Evolutionary conservation across 2,329 filamentous ascomycete genomes (phyloP), one percentile per base, ranked within the genome.

Genomic region (Colletotrichum tamarilloi): DNA sequence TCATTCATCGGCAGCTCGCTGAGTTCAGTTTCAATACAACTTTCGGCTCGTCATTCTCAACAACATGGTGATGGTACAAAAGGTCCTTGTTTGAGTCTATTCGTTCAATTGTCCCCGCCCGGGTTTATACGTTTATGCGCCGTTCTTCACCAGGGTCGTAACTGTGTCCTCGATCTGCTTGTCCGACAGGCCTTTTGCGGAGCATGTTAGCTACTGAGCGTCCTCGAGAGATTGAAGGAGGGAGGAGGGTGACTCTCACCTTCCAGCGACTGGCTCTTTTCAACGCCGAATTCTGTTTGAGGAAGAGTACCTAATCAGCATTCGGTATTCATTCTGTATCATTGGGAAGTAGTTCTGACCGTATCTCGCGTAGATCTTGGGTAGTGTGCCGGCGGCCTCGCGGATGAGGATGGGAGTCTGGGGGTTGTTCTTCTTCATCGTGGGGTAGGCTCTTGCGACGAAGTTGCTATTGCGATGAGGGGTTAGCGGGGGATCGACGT

Each of bases 351-450:
- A 26, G 76, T 55, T 75, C 91, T 80, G 84, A 97, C 95, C 96
- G 82, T 97, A 99, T 92, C 97, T 90, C 78, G 96, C 95, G 84
- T 93, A 98, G 76, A 99, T 91, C 84, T 91, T 93, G 76, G 97
- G 96, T 82, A 93, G 87, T 67, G 94, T 94, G 80, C 94, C 95
- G 78, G 91, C 87, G 66, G 96, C 97, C 88, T 98, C 97, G 81
- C 97, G 94, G 80, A 99, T 92, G 88, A 99, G 88, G 85, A 99
- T 98, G 67, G 97, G 97, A 62, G 90, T 95, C 84, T 94, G 88
- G 70, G 97, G 97, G 87, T 99, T 99, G 89, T 96, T 94, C 89
- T 97, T 97, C 92, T 99, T 99, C 96, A 99, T 98, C 74, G 94
- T 97, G 59, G 97, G 97, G 85, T 99, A 99, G 77, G 95, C 92